Evolutionary conservation across 2,329 filamentous ascomycete genomes (phyloP).

Genomic region (Phoma sp.): DNA sequence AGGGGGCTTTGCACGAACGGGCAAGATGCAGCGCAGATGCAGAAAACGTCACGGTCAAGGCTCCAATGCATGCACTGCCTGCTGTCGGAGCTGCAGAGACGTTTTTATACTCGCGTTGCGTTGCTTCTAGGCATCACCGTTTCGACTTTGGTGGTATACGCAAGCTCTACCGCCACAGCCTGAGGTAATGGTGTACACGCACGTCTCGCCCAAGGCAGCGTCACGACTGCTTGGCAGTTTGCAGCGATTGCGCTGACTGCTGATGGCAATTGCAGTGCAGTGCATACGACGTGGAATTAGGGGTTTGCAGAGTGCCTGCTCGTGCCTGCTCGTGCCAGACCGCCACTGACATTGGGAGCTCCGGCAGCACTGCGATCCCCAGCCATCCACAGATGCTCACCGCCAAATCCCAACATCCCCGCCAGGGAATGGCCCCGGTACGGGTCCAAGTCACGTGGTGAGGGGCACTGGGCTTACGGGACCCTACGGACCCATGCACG

Average conservation of each 20-base stretch:
- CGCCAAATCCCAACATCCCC: slow-evolving; percentile 39
- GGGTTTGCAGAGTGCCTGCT: slow-evolving; percentile 20
- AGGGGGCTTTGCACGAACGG: slow-evolving; percentile 31
- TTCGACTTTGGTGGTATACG: slow-evolving; percentile 29
- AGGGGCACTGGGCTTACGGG: slow-evolving; percentile 32
- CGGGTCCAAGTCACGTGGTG: slow-evolving; percentile 36
- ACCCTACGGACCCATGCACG: slow-evolving; percentile 9
- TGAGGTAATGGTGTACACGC: slow-evolving; percentile 25
- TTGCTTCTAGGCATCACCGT: slow-evolving; percentile 21
- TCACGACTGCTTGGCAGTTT: slow-evolving; percentile 31
- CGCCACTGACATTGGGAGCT: slow-evolving; percentile 23
- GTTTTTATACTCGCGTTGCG: slow-evolving; percentile 22
- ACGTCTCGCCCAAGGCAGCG: slow-evolving; percentile 37
- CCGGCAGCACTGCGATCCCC: slow-evolving; percentile 26
- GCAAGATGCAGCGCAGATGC: slow-evolving; percentile 19
- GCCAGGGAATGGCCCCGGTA: slow-evolving; percentile 9
- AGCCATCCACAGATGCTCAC: slow-evolving; percentile 44
- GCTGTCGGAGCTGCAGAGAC: slow-evolving; percentile 1
- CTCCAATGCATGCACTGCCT: slow-evolving; percentile 7
- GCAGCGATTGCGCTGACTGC: background rate
- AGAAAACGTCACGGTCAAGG: slow-evolving; percentile 10
- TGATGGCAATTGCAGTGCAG: slow-evolving; percentile 18
- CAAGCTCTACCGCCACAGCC: slow-evolving; percentile 45
- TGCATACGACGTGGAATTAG: slow-evolving; percentile 30
- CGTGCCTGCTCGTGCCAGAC: slow-evolving; percentile 25